phyloP scores from a whole-genome alignment of 345 rosid species.

The Gossypium thurberi region DNA sequence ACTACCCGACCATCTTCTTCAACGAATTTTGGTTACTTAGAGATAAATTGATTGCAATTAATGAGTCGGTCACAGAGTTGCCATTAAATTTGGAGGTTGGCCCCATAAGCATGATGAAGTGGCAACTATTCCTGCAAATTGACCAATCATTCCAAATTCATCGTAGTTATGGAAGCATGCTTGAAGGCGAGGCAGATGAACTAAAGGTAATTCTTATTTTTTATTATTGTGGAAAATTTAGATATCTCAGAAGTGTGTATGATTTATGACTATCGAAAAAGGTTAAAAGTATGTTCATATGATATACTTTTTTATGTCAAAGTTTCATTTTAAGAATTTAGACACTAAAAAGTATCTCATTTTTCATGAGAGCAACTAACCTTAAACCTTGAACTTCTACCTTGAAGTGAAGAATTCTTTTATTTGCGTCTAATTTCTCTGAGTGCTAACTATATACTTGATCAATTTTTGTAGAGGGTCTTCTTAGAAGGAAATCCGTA shows the following conservation, averaged over 20 bases:
- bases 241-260: background rate
- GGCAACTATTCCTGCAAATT: conserved; percentile 93
- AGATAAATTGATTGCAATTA: conserved; percentile 69
- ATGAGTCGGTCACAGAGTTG: conserved; percentile 70
- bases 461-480: conserved; percentile 56
- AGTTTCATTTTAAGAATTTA: background rate
- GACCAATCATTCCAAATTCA: conserved; percentile 99
- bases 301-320: background rate
- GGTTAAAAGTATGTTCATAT: background rate
- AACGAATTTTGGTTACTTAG: conserved; percentile 97
- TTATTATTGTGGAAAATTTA: background rate
- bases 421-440: background rate
- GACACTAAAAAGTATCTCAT: background rate
- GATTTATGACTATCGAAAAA: background rate
- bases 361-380: conserved; percentile 3
- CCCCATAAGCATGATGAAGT: conserved; percentile 94
- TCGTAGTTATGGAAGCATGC: conserved; percentile 95
- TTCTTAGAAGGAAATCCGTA: conserved; percentile 98
- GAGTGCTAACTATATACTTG: conserved; percentile 12
- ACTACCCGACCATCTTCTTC: conserved; percentile 77
- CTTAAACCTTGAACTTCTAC: background rate
- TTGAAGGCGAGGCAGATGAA: conserved; percentile 98
- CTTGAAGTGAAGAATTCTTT: background rate
- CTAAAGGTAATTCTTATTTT: conserved; percentile 48
- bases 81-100: conserved; percentile 80